A percentile compares a stretch with the other conserved stretches of the same genome.
Evolutionary conservation across 2,329 filamentous ascomycete genomes (phyloP).

Genomic region (Trichoderma koningiopsis): DNA sequence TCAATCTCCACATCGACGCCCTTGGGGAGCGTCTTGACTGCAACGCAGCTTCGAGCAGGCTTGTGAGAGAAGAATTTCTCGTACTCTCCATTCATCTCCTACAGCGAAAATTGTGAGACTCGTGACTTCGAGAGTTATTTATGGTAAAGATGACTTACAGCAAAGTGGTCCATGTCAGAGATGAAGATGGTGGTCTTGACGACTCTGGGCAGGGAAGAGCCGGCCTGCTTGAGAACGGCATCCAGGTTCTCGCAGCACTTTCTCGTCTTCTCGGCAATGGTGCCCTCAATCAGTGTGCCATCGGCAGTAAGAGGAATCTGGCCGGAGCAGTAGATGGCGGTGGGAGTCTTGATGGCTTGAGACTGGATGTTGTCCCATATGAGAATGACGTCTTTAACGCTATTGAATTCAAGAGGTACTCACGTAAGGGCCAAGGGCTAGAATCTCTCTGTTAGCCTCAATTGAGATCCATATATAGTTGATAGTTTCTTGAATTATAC

Average conservation of each 20-base stretch:
- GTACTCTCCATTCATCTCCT: slow-evolving; percentile 83
- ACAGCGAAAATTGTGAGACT: neutral
- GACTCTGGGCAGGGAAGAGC: slow-evolving; percentile 74
- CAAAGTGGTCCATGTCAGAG: slow-evolving; percentile 87
- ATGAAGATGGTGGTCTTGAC: slow-evolving; percentile 94
- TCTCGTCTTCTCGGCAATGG: slow-evolving; percentile 64
- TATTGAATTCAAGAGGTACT: slow-evolving; percentile 33
- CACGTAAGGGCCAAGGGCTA: slow-evolving; percentile 67
- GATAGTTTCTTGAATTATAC: slow-evolving; percentile 33
- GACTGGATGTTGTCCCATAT: slow-evolving; percentile 46
- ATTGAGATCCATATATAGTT: neutral
- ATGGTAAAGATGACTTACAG: slow-evolving; percentile 44
- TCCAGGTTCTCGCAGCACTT: slow-evolving; percentile 75
- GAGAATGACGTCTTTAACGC: neutral
- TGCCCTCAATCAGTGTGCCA: slow-evolving; percentile 59
- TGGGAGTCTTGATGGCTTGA: slow-evolving; percentile 67
- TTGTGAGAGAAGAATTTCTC: slow-evolving; percentile 81
- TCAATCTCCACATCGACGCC: slow-evolving; percentile 88
- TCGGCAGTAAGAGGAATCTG: slow-evolving; percentile 69
- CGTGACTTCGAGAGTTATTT: neutral
- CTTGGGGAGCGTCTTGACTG: slow-evolving; percentile 86
- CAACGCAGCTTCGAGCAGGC: slow-evolving; percentile 86
- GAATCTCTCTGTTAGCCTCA: neutral
- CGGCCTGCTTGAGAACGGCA: slow-evolving; percentile 80
- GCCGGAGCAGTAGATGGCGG: slow-evolving; percentile 67